Evolutionary conservation across 2,329 filamentous ascomycete species (phyloP), one percentile per base, ranked within the genome.

Genomic region (Penicillium sp.): DNA sequence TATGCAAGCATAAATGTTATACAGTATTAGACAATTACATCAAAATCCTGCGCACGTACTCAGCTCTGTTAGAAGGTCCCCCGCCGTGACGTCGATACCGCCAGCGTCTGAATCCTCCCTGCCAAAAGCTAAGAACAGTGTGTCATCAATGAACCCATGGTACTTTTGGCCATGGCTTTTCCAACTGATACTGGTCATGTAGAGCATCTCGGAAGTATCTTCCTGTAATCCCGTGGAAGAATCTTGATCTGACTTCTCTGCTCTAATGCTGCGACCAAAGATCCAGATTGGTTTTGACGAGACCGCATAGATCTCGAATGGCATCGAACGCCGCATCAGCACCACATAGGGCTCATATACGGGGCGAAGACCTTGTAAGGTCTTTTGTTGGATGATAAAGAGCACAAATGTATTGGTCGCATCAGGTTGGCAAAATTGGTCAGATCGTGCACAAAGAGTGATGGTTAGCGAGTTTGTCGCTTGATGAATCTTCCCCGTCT

Each of bases 101-200:
- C 69, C 83, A 0, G 79, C 71, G 29, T 66, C 70, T 47, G 70
- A 61, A 65, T 86, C 83, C 66, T 86, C 83, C 36, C 85, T 78
- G 0, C 84, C 84, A 66, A 87, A 86, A 0, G 71, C 76, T 3
- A 86, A 43, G 41, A 86, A 80, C 15, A 86, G 19, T 13, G 80
- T 77, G 63, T 86, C 83, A 60, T 86, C 83, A 10, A 82, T 58
- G 54, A 80, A 84, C 0, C 84, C 84, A 63, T 85, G 81, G 60
- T 86, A 86, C 31, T 67, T 78, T 59, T 77, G 70, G 0, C 75
- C 76, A 0, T 69, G 68, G 0, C 60, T 66, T 66, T 80, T 84
- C 84, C 84, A 87, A 58, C 77, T 82, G 33, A 85, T 79, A 0
- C 78, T 82, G 0, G 82, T 86, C 0, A 86, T 73, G 59, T 85